Base-by-base conservation (phyloP, 2,329 filamentous ascomycete species). In the Pestalotiopsis sp. region DNA sequence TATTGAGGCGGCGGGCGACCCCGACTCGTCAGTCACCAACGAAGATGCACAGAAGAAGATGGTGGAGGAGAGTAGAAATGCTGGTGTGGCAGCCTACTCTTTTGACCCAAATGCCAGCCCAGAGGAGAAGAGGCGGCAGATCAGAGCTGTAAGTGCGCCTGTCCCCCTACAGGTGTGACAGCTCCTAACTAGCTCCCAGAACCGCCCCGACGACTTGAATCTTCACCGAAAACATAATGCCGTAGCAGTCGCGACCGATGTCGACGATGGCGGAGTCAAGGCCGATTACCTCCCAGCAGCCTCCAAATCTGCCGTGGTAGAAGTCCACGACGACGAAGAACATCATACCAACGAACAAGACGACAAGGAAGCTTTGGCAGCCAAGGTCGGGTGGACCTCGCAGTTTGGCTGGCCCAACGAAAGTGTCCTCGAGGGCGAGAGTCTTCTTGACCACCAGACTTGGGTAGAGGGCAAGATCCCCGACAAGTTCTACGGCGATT, bases 401-500 rank as follows among this genome's bases (percentile, higher is more conserved):
- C 90, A 89, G 71, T 94, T 98, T 78, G 94, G 94, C 73, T 90
- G 89, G 83, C 89, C 89, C 2, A 79, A 77, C n/a, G 86, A 91
- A 57, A 83, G 86, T 56, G 79, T 84, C 57, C 81, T 82, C n/a
- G 84, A 88, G 38, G 86, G 84, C 13, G 90, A 92, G 68, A 94
- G 89, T 70, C 79, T 97, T 76, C 86, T 96, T 52, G 95, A 99
- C 77, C 95, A 98, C 79, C 89, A 94, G 75, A 97, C 94, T 1
- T 93, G 91, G 84, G 80, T 98, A 27, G 97, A 99, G 78, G 88
- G 90, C 70, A 91, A 91, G 79, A 82, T 99, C 45, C 90, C 95
- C 57, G 95, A 98, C 78, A 93, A 93, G 78, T 93, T 97, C 80
- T 99, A 93, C 79, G 96, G 96, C 78, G 93, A 92, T 93, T 99